Conservation (phyloP, 352 stramenopile genomes). For the Phytophthora crassamura region DNA sequence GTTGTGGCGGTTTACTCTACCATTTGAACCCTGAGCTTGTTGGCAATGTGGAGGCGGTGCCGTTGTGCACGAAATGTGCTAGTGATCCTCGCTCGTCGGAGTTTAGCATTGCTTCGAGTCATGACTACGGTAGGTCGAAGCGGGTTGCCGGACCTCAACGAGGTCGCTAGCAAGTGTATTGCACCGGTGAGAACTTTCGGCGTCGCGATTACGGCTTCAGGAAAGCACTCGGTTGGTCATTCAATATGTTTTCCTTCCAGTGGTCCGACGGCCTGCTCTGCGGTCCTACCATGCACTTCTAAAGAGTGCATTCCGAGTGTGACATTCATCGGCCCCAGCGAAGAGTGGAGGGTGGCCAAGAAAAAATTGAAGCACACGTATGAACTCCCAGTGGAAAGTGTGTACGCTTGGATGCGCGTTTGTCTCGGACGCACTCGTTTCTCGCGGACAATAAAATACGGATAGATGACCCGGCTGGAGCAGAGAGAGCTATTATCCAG, state of each 20-base stretch:
- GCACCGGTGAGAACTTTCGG: neutral
- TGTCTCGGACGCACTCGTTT: slow-evolving; percentile 2
- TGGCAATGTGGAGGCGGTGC: neutral
- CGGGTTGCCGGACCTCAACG: neutral
- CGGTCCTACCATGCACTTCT: neutral
- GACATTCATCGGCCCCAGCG: slow-evolving; percentile 6
- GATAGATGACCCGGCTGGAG: slow-evolving; percentile 7
- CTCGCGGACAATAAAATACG: neutral
- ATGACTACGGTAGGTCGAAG: slow-evolving; percentile 7
- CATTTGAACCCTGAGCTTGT: slow-evolving; percentile 16
- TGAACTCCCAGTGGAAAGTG: slow-evolving; percentile 3
- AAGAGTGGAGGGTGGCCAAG: neutral
- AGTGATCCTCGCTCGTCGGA: neutral
- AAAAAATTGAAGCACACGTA: neutral
- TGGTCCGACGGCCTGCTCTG: neutral
- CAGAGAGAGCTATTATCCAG: no score
- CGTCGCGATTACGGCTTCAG: neutral
- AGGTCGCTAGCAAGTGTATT: slow-evolving; percentile 14
- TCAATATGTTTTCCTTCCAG: slow-evolving; percentile 10
- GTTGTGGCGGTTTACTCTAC: neutral
- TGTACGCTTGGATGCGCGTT: slow-evolving; percentile 12
- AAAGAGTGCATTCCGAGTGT: slow-evolving; percentile 7
- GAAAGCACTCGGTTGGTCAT: slow-evolving; percentile 5
- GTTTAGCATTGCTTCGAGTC: slow-evolving; percentile 15
- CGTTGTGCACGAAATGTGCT: neutral